Base-by-base conservation (phyloP, 2,329 filamentous ascomycete species). In the Scleromitrula shiraiana region DNA sequence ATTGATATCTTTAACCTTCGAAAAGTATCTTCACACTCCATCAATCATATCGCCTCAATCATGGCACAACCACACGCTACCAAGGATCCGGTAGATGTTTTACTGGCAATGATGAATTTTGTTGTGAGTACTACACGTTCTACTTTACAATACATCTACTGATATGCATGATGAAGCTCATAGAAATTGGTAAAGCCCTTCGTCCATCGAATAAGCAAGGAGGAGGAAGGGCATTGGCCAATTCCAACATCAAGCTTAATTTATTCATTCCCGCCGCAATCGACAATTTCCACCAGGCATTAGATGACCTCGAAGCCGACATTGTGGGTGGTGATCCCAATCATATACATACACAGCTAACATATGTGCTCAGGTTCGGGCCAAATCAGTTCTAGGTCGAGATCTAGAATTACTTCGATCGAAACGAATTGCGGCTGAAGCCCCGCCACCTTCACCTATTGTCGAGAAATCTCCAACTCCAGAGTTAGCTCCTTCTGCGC, bases 141-240 rank as follows among this genome's bases (percentile, higher is more conserved):
- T n/a, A 19, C 36, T 23, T 38, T 10, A 15, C 29, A 32, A 8
- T n/a, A 32, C 26, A 17, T 10, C 19, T 9, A 22, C 43, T 53
- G 40, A 60, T 27, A 9, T 30, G 22, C 33, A 24, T 10, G n/a
- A n/a, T 27, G 32, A 12, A 82, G 78, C 71, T 81, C 22, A 68
- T 82, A 12, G 74, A 80, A 60, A 76, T 74, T 2, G 77, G 76
- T 14, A 82, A 77, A 59, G 74, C 76, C 15, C 64, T 81, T 10
- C 75, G 69, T 41, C 65, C 71, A 2, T 71, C 70, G 30, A 65
- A 67, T 24, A 72, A 69, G 54, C 72, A 76, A 53, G 67, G 68
- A 12, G 65, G 69, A 33, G 65, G 69, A 33, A 68, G 65, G 49
- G 66, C 66, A 36, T 51, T 67, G 14, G 57, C 59, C 14, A 63